These are phyloP conservation scores for Ascochyta rabiei DNA, from an alignment of 2,329 filamentous ascomycete genomes.

Conservation along the genomic window DNA sequence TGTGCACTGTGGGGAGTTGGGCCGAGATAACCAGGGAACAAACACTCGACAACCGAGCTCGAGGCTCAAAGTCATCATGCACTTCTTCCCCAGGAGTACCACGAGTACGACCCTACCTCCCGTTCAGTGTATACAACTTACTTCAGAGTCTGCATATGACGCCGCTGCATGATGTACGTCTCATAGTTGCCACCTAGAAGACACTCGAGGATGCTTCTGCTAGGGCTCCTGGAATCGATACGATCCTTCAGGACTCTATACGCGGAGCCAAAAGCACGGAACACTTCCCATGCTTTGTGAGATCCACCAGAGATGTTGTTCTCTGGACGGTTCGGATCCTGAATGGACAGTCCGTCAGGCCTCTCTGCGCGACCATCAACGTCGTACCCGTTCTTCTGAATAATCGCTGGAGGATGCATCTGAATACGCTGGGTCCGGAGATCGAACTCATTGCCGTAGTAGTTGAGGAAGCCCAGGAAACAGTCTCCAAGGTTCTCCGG, in stretches of 20 bases:
- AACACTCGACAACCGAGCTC: not conserved
- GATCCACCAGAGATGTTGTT: conserved; percentile 95
- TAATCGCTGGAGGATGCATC: conserved; percentile 71
- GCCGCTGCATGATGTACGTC: conserved; percentile 72
- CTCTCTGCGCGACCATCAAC: conserved; percentile 42
- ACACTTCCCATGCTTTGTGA: conserved; percentile 69
- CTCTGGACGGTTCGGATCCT: conserved; percentile 82
- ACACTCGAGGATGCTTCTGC: conserved; percentile 68
- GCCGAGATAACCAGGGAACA: conserved; percentile 1
- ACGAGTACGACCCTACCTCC: conserved; percentile 2
- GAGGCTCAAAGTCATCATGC: not conserved
- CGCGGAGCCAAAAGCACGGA: conserved; percentile 68
- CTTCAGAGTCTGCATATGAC: conserved; percentile 57
- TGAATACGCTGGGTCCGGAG: conserved; percentile 73
- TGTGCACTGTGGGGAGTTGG: not conserved
- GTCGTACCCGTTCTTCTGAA: conserved; percentile 63
- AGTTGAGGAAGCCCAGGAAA: conserved; percentile 84
- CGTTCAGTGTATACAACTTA: conserved; percentile 29
- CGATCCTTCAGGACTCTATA: conserved; percentile 46
- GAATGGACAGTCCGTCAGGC: conserved; percentile 75
- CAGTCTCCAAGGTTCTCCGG: conserved; percentile 73
- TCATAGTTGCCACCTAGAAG: conserved; percentile 81
- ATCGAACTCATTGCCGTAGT: conserved; percentile 86
- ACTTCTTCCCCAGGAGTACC: conserved; percentile 1
- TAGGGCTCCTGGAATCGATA: conserved; percentile 23